Percentiles rank a stretch among this genome's conserved stretches.
These are phyloP conservation scores for Cyberlindnera suaveolens DNA, from an alignment of 805 yeast species.

Conservation along the genomic window DNA sequence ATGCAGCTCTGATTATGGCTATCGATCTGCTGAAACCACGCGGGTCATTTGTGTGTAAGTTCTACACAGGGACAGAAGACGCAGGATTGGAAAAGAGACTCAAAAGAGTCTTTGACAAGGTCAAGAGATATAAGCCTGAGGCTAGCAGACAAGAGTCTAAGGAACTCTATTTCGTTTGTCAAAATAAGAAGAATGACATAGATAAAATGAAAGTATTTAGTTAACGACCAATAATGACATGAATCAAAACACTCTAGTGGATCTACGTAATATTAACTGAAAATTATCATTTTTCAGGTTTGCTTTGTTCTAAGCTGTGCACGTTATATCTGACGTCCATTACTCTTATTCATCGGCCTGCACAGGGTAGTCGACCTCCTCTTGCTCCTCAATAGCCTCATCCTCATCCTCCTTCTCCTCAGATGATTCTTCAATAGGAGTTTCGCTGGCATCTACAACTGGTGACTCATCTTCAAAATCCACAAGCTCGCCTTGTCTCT, in stretches of 20 bases:
- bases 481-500: constrained; percentile 29
- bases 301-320: not conserved
- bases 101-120: constrained; percentile 52
- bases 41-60: constrained; percentile 79
- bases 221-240: not conserved
- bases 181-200: constrained; percentile 36
- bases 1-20: constrained; percentile 79
- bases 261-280: too few relatives aligned
- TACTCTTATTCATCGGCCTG: constrained; percentile 5
- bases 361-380: not conserved
- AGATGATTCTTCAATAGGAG: constrained; percentile 1
- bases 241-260: too few relatives aligned
- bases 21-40: constrained; percentile 60
- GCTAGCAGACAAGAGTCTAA: constrained; percentile 76
- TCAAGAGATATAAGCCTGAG: constrained; percentile 67
- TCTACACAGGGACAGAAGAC: constrained; percentile 81
- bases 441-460: constrained; percentile 20
- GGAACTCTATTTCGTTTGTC: constrained; percentile 76
- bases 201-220: constrained; percentile 42
- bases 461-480: constrained; percentile 31
- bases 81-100: constrained; percentile 52
- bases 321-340: not conserved
- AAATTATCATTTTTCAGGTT: not conserved
- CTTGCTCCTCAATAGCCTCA: constrained; percentile 1
- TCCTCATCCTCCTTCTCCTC: constrained; percentile 2